Evolutionary conservation across 2,329 filamentous ascomycete species (phyloP).

Genomic region (Pseudogymnoascus destructans): DNA sequence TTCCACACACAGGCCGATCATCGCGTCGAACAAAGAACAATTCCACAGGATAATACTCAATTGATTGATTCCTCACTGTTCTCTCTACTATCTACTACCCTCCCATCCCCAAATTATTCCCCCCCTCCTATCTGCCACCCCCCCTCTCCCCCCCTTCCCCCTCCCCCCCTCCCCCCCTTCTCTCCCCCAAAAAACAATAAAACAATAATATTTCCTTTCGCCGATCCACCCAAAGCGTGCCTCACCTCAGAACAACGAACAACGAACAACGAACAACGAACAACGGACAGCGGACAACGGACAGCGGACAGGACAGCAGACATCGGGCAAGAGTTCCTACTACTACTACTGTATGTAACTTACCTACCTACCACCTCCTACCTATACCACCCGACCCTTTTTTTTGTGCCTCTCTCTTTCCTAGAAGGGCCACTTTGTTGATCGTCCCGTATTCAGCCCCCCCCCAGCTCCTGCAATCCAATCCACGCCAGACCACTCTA

Average conservation of each 20-base stretch:
- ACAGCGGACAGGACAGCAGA: not conserved
- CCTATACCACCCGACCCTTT: not conserved
- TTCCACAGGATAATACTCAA: not conserved
- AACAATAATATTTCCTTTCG: not conserved
- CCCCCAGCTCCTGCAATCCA: not conserved
- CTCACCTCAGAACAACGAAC: too few species aligned
- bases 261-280: not conserved
- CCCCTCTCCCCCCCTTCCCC: not conserved
- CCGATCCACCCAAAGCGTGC: not conserved
- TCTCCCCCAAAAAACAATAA: not conserved
- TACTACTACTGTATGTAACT: not conserved
- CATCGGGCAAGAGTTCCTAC: too few species aligned
- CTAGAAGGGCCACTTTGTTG: conserved; percentile 1
- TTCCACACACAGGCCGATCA: too few species aligned
- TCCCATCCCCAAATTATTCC: too few species aligned
- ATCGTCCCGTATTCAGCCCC: not conserved
- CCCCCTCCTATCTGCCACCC: not conserved
- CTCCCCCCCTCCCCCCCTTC: too few species aligned
- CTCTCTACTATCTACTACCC: too few species aligned
- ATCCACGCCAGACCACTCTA: not conserved
- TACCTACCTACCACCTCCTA: not conserved
- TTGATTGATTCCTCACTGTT: not conserved
- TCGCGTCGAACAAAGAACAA: too few species aligned
- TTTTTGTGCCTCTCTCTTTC: conserved; percentile 3
- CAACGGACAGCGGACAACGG: too few species aligned